Evolutionary conservation across 1,284 basidiomycete genomes (phyloP).

Genomic region (Naganishia cerealis): DNA sequence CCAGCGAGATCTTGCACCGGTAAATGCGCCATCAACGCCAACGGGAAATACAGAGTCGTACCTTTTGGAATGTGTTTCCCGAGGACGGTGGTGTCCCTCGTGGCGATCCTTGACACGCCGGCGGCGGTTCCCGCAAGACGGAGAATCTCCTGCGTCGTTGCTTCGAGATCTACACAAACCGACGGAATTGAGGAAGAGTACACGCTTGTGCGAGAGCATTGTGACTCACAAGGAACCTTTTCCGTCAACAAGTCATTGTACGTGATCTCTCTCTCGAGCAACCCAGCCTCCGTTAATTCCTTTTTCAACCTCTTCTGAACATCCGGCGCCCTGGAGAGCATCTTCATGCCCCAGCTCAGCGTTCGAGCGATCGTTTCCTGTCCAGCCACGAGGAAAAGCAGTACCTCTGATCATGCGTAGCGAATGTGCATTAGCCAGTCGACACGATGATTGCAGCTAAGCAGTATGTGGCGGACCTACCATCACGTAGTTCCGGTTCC

Average conservation of each 20-base stretch:
- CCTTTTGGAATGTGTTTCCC: constrained; percentile 42
- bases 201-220: no score
- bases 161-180: constrained; percentile 57
- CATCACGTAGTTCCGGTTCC: constrained; percentile 42
- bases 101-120: constrained; percentile 39
- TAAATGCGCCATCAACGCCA: constrained; percentile 6
- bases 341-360: constrained; percentile 27
- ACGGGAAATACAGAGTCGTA: constrained; percentile 38
- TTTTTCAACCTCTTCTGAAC: constrained; percentile 39
- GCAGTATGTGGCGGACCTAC: neutral
- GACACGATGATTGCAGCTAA: neutral
- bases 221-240: constrained; percentile 19
- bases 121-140: constrained; percentile 41
- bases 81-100: constrained; percentile 40
- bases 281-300: constrained; percentile 25
- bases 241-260: constrained; percentile 27
- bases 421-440: neutral
- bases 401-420: neutral
- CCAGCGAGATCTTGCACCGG: constrained; percentile 6
- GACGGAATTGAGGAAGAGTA: neutral
- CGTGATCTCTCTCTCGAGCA: constrained; percentile 18
- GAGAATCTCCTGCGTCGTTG: constrained; percentile 42
- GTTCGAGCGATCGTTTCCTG: constrained; percentile 25
- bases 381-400: constrained; percentile 17
- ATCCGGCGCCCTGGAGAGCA: constrained; percentile 35